Conservation (phyloP, 768 basidiomycete species). For the Amanita thiersii region DNA sequence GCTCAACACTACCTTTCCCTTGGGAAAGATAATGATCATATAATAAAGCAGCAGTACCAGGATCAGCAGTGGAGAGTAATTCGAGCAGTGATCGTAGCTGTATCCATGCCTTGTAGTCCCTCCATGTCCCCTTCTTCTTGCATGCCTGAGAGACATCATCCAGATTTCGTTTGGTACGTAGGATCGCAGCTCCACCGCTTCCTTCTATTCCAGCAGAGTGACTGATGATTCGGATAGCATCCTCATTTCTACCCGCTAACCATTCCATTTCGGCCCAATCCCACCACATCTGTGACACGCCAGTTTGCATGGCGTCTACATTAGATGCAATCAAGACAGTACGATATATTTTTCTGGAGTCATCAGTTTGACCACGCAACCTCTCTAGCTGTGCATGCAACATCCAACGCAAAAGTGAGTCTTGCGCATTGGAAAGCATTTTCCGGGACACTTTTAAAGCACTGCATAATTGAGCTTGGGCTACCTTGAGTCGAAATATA, state of each 20-base stretch:
- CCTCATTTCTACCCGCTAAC: conserved; percentile 43
- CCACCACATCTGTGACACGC: conserved; percentile 57
- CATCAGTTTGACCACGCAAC: conserved; percentile 52
- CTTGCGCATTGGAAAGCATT: conserved; percentile 46
- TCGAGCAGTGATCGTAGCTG: conserved; percentile 61
- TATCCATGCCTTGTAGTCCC: conserved; percentile 57
- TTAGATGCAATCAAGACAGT: conserved; percentile 48
- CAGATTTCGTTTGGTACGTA: conserved; percentile 58
- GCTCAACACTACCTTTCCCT: conserved; percentile 18
- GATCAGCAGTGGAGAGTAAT: conserved; percentile 38
- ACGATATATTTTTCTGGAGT: conserved; percentile 74
- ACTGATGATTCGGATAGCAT: conserved; percentile 45
- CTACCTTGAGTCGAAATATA: conserved; percentile 2
- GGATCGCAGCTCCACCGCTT: conserved; percentile 40
- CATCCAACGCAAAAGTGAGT: conserved; percentile 62
- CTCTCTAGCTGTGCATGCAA: conserved; percentile 70
- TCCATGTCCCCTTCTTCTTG: conserved; percentile 30
- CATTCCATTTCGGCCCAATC: conserved; percentile 85
- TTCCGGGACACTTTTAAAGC: conserved; percentile 62
- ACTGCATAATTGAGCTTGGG: conserved; percentile 24
- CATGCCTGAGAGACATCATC: conserved; percentile 37
- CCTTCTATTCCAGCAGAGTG: conserved; percentile 47
- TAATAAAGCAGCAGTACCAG: conserved; percentile 30
- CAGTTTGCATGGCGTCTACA: conserved; percentile 23
- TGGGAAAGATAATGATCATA: conserved; percentile 27